Conservation (phyloP, 495 filamentous ascomycete species). For the Penicillium salamii region DNA sequence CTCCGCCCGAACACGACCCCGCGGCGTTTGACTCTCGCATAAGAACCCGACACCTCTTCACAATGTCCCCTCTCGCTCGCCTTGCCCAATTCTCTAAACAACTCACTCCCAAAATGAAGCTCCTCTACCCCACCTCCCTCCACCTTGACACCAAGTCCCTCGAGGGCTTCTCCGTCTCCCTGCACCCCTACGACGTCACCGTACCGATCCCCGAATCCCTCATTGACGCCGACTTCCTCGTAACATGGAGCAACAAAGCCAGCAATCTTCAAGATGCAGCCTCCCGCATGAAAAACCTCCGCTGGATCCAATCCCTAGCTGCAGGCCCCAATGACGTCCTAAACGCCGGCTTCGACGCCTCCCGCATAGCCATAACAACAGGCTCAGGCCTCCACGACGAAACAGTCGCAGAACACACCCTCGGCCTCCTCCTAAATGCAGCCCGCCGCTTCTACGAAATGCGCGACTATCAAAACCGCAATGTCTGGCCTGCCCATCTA, state of each 20-base stretch:
- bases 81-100: background rate
- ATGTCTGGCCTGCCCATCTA: slow-evolving; percentile 54
- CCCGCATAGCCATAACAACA: slow-evolving; percentile 43
- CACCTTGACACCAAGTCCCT: slow-evolving; percentile 45
- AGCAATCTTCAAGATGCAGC: slow-evolving; percentile 52
- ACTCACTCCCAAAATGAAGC: slow-evolving; percentile 45
- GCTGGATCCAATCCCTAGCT: slow-evolving; percentile 61
- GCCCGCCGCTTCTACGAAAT: slow-evolving; percentile 55
- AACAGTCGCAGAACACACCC: slow-evolving; percentile 58
- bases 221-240: slow-evolving; percentile 52
- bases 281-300: slow-evolving; percentile 44
- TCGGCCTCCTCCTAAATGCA: slow-evolving; percentile 49
- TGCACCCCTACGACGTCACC: slow-evolving; percentile 55
- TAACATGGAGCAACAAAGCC: slow-evolving; percentile 56
- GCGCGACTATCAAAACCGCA: slow-evolving; percentile 53
- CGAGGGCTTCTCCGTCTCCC: slow-evolving; percentile 48
- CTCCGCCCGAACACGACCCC: background rate
- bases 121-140: slow-evolving; percentile 60
- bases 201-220: slow-evolving; percentile 47
- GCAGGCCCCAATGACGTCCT: slow-evolving; percentile 62
- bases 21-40: background rate
- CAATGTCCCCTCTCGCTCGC: slow-evolving; percentile 1
- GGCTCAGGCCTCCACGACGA: slow-evolving; percentile 60
- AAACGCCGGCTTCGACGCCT: slow-evolving; percentile 50
- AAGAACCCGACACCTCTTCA: background rate